A percentile compares a stretch with the other conserved stretches of the same genome.
Evolutionary conservation across 352 stramenopile genomes (phyloP).

Genomic region (Globisporangium parvum): DNA sequence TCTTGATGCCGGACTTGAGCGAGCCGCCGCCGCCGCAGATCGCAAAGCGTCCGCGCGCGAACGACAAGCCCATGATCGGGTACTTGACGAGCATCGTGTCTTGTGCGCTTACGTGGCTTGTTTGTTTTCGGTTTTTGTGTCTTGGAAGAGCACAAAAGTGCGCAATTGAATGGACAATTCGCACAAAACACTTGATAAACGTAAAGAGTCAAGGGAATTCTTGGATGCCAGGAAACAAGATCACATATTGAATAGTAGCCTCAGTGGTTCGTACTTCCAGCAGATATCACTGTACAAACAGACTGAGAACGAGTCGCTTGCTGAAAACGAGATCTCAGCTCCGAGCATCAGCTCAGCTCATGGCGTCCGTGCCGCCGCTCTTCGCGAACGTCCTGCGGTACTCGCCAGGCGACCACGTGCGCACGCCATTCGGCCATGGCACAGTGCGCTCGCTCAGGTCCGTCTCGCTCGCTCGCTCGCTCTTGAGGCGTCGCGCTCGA

Average conservation of each 20-base stretch:
- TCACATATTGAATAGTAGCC: no score
- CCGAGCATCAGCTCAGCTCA: background rate
- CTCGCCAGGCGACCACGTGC: constrained; percentile 47
- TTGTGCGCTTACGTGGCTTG: constrained; percentile 1
- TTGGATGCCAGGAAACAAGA: no score
- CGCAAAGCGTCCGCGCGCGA: constrained; percentile 60
- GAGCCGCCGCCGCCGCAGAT: constrained; percentile 81
- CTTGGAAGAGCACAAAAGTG: no score
- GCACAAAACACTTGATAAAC: no score
- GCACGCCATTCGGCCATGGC: constrained; percentile 58
- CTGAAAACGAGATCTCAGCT: background rate
- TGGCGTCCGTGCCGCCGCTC: constrained; percentile 47
- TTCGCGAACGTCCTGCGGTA: constrained; percentile 71
- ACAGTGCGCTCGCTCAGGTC: constrained; percentile 32
- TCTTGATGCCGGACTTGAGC: constrained; percentile 81
- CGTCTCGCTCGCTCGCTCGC: background rate
- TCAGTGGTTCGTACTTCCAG: no score
- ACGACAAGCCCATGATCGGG: constrained; percentile 79
- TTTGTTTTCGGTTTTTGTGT: no score
- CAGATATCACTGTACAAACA: no score
- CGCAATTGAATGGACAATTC: no score
- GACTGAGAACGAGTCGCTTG: no score
- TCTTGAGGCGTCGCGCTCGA: no score
- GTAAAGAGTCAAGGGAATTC: no score
- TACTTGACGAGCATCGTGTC: constrained; percentile 74